Conservation (phyloP, 495 filamentous ascomycete species). For the Aspergillus nidulans region DNA sequence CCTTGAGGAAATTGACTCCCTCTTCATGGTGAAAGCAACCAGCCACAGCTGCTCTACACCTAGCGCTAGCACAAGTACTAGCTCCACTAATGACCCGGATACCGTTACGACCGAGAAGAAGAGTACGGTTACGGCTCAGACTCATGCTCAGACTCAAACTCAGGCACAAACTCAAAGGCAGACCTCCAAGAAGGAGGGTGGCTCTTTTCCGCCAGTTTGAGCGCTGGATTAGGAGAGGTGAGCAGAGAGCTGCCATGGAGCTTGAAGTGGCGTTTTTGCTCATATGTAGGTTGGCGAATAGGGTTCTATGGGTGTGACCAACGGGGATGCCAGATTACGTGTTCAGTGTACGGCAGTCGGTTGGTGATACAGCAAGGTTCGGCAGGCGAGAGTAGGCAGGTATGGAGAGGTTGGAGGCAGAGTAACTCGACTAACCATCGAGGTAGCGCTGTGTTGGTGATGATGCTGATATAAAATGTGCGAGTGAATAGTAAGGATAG, state of each 20-base stretch:
- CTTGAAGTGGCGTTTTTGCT: neutral
- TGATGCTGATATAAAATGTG: too few species aligned
- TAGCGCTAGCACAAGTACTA: neutral
- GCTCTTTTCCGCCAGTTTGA: neutral
- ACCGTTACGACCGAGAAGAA: neutral
- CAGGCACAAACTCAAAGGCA: neutral
- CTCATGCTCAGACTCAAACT: neutral
- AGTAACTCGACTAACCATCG: too few species aligned
- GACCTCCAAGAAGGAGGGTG: neutral
- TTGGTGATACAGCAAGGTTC: too few species aligned
- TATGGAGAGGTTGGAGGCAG: too few species aligned
- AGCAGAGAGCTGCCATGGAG: neutral
- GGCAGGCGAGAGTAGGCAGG: too few species aligned
- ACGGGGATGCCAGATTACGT: too few species aligned
- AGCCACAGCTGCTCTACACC: neutral
- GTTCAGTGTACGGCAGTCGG: too few species aligned
- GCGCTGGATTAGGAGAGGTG: neutral
- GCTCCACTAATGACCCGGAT: neutral
- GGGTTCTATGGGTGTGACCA: neutral
- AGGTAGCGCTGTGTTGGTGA: too few species aligned
- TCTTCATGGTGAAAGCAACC: conserved; percentile 23
- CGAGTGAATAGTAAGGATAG: too few species aligned
- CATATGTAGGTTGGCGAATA: neutral
- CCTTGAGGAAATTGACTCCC: conserved; percentile 34
- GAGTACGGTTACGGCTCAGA: neutral